Percentiles rank a stretch among this genome's conserved stretches.
Conservation (phyloP, 2,329 filamentous ascomycete genomes). For the Sclerotinia borealis region DNA sequence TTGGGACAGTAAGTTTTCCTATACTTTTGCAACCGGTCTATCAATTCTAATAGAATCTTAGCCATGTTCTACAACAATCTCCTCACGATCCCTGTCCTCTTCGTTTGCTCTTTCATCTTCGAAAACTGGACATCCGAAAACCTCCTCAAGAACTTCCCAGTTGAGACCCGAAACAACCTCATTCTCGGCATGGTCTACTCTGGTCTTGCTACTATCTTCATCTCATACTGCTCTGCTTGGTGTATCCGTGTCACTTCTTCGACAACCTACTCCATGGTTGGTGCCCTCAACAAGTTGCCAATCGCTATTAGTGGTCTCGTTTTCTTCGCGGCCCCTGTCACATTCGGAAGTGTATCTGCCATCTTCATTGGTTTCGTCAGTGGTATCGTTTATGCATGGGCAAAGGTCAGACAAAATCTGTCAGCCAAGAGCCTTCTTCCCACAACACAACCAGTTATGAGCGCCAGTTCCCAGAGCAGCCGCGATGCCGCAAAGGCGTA, state of each 20-base stretch:
- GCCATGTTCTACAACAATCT: constrained; percentile 99
- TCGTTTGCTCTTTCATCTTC: constrained; percentile 71
- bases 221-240: constrained; percentile 99
- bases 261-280: constrained; percentile 98
- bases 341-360: constrained; percentile 83
- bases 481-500: constrained; percentile 63
- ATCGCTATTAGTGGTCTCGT: constrained; percentile 87
- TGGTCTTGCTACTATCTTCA: constrained; percentile 88
- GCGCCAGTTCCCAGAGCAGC: constrained; percentile 86
- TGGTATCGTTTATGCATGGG: constrained; percentile 82
- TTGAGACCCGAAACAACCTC: constrained; percentile 70
- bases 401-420: constrained; percentile 74
- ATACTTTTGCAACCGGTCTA: neutral
- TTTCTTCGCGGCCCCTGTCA: constrained; percentile 93
- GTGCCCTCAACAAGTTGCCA: constrained; percentile 94
- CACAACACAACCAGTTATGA: constrained; percentile 65
- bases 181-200: constrained; percentile 90
- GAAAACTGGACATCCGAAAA: constrained; percentile 93
- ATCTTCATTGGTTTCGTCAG: constrained; percentile 88
- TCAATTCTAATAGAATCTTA: constrained; percentile 39
- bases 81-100: constrained; percentile 85
- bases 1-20: constrained; percentile 77
- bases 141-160: constrained; percentile 80
- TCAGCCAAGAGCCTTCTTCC: constrained; percentile 61
- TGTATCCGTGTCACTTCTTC: constrained; percentile 96